phyloP scores from a whole-genome alignment of 495 filamentous ascomycete genomes.

The Penicillium flavigenum region DNA sequence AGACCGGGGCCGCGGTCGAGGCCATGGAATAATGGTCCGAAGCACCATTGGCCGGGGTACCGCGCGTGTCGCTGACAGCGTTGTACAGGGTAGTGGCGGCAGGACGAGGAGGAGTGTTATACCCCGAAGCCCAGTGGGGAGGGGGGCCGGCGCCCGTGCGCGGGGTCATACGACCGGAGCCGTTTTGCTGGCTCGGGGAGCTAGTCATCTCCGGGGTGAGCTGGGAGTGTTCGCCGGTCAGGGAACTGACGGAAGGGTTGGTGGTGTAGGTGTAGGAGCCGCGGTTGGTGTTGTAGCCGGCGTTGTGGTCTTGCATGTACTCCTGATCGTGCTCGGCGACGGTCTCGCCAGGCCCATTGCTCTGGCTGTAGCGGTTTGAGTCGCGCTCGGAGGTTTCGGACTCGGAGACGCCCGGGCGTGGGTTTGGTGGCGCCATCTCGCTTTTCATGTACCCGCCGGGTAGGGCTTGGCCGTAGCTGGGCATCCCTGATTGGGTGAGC shows the following conservation, averaged over 20 bases:
- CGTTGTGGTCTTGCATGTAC: conserved; percentile 71
- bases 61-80: conserved; percentile 82
- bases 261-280: conserved; percentile 73
- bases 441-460: conserved; percentile 75
- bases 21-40: conserved; percentile 67
- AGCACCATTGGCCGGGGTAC: conserved; percentile 63
- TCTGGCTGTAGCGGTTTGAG: conserved; percentile 58
- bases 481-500: conserved; percentile 64
- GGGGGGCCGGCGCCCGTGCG: conserved; percentile 65
- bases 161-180: conserved; percentile 84
- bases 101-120: conserved; percentile 75
- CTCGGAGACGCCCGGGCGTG: conserved; percentile 52
- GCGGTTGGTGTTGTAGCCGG: conserved; percentile 65
- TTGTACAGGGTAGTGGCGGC: conserved; percentile 81
- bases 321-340: conserved; percentile 79
- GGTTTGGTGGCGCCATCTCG: conserved; percentile 88
- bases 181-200: conserved; percentile 78
- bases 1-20: conserved; percentile 55
- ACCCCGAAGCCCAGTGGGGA: conserved; percentile 75
- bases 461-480: conserved; percentile 61
- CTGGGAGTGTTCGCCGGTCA: conserved; percentile 75
- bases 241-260: conserved; percentile 58
- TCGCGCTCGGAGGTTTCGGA: conserved; percentile 69
- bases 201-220: conserved; percentile 81
- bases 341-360: conserved; percentile 59